Conservation (phyloP, 345 rosid genomes). For the Populus nigra region DNA sequence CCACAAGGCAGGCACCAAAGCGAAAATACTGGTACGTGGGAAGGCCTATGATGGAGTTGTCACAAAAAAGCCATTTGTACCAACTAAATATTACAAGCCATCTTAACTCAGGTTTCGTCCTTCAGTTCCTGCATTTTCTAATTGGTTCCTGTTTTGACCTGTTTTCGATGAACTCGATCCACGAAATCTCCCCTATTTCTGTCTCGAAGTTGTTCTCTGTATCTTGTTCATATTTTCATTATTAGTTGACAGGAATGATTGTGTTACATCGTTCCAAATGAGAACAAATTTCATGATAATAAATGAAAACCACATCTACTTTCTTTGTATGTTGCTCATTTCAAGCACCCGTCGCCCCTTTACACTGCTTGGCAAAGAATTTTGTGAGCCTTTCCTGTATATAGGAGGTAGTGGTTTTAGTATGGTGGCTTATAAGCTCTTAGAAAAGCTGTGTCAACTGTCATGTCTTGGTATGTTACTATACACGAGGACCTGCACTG, state of each 20-base stretch:
- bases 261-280: not conserved
- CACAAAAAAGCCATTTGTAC: slow-evolving; percentile 84
- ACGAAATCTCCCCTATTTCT: not conserved
- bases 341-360: not conserved
- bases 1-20: slow-evolving; percentile 82
- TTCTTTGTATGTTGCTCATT: not conserved
- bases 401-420: not conserved
- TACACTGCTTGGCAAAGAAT: not conserved
- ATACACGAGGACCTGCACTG: not conserved
- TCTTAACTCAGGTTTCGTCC: slow-evolving; percentile 33
- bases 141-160: slow-evolving; percentile 11
- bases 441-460: not conserved
- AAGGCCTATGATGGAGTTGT: slow-evolving; percentile 77
- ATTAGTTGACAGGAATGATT: slow-evolving; percentile 5
- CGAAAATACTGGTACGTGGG: slow-evolving; percentile 75
- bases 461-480: not conserved
- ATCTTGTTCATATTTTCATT: not conserved
- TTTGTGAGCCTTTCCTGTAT: not conserved
- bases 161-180: slow-evolving; percentile 4
- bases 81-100: slow-evolving; percentile 84
- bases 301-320: not conserved
- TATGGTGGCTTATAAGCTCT: not conserved
- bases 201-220: not conserved
- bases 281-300: not conserved
- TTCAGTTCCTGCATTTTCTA: slow-evolving; percentile 5